These are phyloP conservation scores for Clavaria fumosa DNA, from an alignment of 768 basidiomycete species.

Conservation along the genomic window DNA sequence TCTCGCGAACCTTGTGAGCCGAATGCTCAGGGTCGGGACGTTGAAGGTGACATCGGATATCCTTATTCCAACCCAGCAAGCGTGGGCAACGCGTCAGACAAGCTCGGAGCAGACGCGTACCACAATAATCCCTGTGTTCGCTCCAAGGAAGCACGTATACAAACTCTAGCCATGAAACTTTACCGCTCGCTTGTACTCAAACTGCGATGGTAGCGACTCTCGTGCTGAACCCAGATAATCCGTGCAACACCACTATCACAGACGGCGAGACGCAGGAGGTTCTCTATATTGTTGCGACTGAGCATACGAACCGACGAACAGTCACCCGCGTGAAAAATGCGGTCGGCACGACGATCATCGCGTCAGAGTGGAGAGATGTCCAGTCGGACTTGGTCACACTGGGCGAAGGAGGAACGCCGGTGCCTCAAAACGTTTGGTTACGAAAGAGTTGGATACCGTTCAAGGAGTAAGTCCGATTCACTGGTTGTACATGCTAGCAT, in stretches of 20 bases:
- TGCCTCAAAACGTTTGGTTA: slow-evolving; percentile 24
- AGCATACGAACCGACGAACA: slow-evolving; percentile 17
- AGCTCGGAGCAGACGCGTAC: no score
- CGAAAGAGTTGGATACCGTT: slow-evolving; percentile 26
- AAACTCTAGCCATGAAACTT: no score
- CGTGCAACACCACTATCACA: slow-evolving; percentile 24
- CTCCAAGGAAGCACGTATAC: no score
- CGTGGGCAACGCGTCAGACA: no score
- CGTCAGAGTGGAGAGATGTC: slow-evolving; percentile 25
- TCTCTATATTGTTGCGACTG: slow-evolving; percentile 24
- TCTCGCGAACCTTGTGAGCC: no score
- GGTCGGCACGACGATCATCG: slow-evolving; percentile 20
- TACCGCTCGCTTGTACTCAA: background rate
- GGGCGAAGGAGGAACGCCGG: slow-evolving; percentile 16
- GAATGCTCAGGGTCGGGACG: no score
- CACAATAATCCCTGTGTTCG: no score
- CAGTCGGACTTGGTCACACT: slow-evolving; percentile 25
- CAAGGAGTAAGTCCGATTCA: slow-evolving; percentile 25
- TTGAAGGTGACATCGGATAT: no score
- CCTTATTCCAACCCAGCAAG: no score
- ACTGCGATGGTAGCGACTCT: slow-evolving; percentile 10
- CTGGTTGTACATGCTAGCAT: no score
- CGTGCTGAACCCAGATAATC: slow-evolving; percentile 25
- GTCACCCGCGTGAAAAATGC: slow-evolving; percentile 21
- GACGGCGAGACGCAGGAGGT: slow-evolving; percentile 18